Conservation (phyloP, 176 grass and related monocot species). For the Eragrostis nindensis region DNA sequence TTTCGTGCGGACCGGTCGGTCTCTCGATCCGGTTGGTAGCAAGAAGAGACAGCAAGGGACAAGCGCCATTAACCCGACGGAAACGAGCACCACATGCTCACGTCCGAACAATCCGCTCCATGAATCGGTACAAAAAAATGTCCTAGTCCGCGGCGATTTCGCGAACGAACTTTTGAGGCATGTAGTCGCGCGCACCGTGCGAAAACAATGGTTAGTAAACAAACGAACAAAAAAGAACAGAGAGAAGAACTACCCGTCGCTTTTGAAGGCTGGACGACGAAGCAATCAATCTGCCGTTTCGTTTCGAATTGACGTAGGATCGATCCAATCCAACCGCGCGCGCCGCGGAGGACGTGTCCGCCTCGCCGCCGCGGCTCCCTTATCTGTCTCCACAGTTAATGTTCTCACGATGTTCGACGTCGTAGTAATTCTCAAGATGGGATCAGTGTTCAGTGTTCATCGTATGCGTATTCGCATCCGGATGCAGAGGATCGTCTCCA, state of each 20-base stretch:
- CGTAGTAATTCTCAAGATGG: too few relatives aligned
- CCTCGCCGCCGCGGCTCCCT: not conserved
- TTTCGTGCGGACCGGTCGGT: too few relatives aligned
- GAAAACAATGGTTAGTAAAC: not conserved
- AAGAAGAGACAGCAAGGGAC: not conserved
- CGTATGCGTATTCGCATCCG: too few relatives aligned
- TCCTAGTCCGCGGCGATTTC: not conserved
- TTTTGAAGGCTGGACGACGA: not conserved
- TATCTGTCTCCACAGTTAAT: not conserved
- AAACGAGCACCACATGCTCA: too few relatives aligned
- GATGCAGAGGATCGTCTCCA: too few relatives aligned
- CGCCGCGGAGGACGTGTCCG: not conserved
- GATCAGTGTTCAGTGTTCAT: too few relatives aligned
- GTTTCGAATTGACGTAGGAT: not conserved
- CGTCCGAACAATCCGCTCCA: not conserved
- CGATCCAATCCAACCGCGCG: not conserved
- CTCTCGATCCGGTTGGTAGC: not conserved
- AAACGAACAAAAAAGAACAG: not conserved
- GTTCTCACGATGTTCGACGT: too few relatives aligned
- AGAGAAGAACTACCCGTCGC: not conserved
- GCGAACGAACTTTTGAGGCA: not conserved
- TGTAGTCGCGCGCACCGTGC: not conserved
- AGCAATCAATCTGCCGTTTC: not conserved
- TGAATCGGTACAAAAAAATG: not conserved
- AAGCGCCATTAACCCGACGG: not conserved